Evolutionary conservation across 768 basidiomycete genomes (phyloP).

Genomic region (Podaxis mareebaensis): DNA sequence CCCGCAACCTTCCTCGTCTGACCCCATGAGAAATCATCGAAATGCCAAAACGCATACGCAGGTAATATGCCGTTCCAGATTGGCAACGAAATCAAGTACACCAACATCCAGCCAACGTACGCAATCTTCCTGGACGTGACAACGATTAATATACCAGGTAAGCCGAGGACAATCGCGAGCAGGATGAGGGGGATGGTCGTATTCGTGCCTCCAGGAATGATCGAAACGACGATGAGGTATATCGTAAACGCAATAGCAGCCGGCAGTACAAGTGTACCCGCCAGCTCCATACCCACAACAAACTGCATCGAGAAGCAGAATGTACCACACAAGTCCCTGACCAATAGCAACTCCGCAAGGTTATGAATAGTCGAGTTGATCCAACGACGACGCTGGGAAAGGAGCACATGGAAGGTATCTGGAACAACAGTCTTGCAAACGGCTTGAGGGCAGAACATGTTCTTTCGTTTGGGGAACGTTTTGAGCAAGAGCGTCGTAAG

Average conservation of each 20-base stretch:
- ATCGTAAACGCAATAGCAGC: conserved; percentile 97
- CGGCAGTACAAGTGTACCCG: conserved; percentile 94
- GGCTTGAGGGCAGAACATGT: conserved; percentile 97
- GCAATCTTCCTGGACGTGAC: conserved; percentile 93
- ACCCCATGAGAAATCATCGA: conserved; percentile 99
- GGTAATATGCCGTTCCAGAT: conserved; percentile 98
- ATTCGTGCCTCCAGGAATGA: conserved; percentile 76
- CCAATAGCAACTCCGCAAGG: conserved; percentile 89
- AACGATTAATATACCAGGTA: conserved; percentile 94
- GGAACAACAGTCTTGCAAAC: conserved; percentile 99
- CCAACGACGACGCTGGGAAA: conserved; percentile 98
- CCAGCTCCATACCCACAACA: conserved; percentile 97
- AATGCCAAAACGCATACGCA: conserved; percentile 98
- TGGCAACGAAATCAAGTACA: conserved; percentile 90
- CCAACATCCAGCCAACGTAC: conserved; percentile 96
- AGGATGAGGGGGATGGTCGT: conserved; percentile 91
- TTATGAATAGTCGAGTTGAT: conserved; percentile 99
- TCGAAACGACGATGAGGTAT: conserved; percentile 87
- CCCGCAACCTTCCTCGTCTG: conserved; percentile 85
- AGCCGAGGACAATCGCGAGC: conserved; percentile 91
- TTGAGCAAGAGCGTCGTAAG: conserved; percentile 96
- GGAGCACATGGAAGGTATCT: conserved; percentile 89
- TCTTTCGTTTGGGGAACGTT: conserved; percentile 99
- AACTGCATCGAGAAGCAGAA: conserved; percentile 99
- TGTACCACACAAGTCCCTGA: conserved; percentile 97